Conservation (phyloP, 2,329 filamentous ascomycete species). For the Colletotrichum sp. region DNA sequence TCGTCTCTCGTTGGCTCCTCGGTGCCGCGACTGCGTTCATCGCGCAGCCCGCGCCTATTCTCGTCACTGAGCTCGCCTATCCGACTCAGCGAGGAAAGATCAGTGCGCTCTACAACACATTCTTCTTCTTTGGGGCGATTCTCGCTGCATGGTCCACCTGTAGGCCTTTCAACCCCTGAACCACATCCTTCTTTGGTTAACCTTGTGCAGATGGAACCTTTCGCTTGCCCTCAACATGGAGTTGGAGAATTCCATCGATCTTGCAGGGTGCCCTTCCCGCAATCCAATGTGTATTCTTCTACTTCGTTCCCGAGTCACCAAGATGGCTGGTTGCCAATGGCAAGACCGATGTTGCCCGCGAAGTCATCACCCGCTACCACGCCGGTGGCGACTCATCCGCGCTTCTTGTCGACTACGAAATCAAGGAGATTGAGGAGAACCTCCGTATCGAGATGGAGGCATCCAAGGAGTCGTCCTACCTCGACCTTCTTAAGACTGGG, state of each 20-base stretch:
- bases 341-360: conserved; percentile 54
- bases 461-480: conserved; percentile 35
- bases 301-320: conserved; percentile 61
- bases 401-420: conserved; percentile 33
- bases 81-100: conserved; percentile 38
- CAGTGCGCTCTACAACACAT: conserved; percentile 50
- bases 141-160: conserved; percentile 32
- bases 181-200: fast-evolving
- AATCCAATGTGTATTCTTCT: conserved; percentile 2
- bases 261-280: conserved; percentile 45
- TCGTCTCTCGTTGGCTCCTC: conserved; percentile 37
- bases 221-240: conserved; percentile 36
- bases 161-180: not conserved
- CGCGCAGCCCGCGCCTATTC: conserved; percentile 33
- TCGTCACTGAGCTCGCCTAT: conserved; percentile 40
- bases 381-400: conserved; percentile 47
- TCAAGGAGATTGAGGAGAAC: conserved; percentile 45
- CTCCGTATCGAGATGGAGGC: conserved; percentile 56
- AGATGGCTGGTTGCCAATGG: conserved; percentile 65
- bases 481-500: conserved; percentile 30
- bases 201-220: conserved; percentile 25
- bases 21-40: conserved; percentile 36
- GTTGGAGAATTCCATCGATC: conserved; percentile 30
- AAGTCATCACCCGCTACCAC: conserved; percentile 60
- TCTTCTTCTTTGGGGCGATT: conserved; percentile 42